These are phyloP conservation scores for Morella rubra DNA, from an alignment of 306 rosid species.

Conservation along the genomic window DNA sequence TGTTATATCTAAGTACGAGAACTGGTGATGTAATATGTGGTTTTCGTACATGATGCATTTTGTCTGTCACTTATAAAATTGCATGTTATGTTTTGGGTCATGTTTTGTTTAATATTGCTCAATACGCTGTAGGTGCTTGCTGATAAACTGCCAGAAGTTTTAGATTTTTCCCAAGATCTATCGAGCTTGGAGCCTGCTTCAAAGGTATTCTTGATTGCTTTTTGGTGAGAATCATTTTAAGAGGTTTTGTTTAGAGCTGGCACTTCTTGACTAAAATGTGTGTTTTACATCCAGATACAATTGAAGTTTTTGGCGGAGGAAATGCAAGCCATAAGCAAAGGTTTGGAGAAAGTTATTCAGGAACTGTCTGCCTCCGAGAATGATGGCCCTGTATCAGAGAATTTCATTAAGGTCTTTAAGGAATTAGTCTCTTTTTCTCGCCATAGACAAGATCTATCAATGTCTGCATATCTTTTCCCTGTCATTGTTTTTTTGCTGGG, in stretches of 20 bases:
- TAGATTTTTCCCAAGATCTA: slow-evolving; percentile 80
- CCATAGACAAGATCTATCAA: background rate
- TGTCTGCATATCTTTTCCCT: background rate
- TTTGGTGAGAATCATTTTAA: background rate
- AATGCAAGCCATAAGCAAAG: slow-evolving; percentile 93
- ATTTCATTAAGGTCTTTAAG: slow-evolving; percentile 58
- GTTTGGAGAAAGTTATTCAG: slow-evolving; percentile 80
- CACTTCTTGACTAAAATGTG: slow-evolving; percentile 25
- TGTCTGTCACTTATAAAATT: slow-evolving; percentile 1
- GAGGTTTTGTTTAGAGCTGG: background rate
- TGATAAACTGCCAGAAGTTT: slow-evolving; percentile 77
- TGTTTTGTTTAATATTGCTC: slow-evolving; percentile 22
- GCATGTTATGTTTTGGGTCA: slow-evolving; percentile 5
- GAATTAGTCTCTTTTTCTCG: background rate
- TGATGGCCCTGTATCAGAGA: slow-evolving; percentile 80
- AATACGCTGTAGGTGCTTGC: slow-evolving; percentile 56
- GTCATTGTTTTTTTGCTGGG: too few relatives aligned
- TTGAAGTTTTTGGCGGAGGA: slow-evolving; percentile 85
- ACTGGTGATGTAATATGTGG: background rate
- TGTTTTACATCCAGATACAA: slow-evolving; percentile 59
- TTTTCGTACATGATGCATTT: slow-evolving; percentile 4
- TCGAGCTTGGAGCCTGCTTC: slow-evolving; percentile 78
- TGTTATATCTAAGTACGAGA: background rate
- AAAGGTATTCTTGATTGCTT: slow-evolving; percentile 54
- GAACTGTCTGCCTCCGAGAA: slow-evolving; percentile 76